These are phyloP conservation scores for Raffaelea arxii DNA, from an alignment of 2,329 filamentous ascomycete genomes.

Conservation along the genomic window DNA sequence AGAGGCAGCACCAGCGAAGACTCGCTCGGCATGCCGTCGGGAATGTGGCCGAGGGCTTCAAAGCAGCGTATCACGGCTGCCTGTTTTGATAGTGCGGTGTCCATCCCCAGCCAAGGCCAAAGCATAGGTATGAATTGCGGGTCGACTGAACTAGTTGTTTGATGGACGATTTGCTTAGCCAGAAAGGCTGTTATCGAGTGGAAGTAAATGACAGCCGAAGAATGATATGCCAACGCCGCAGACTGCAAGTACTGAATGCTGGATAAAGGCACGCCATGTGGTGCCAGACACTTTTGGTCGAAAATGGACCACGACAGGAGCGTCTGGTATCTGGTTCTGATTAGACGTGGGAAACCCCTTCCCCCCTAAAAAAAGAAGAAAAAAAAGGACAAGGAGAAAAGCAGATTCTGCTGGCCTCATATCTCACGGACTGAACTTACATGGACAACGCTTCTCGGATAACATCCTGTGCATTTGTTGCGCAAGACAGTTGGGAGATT, in stretches of 20 bases:
- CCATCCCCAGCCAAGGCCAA: neutral
- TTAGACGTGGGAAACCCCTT: too few species aligned
- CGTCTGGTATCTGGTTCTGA: neutral
- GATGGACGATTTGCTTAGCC: neutral
- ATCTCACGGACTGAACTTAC: neutral
- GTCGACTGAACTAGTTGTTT: neutral
- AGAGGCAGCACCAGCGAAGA: neutral
- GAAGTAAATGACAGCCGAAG: constrained; percentile 1
- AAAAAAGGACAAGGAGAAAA: too few species aligned
- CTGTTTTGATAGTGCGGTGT: neutral
- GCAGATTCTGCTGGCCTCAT: neutral
- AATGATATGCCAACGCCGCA: neutral
- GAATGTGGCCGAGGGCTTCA: neutral
- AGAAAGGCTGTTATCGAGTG: neutral
- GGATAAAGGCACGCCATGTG: neutral
- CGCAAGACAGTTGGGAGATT: neutral
- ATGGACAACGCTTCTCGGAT: neutral
- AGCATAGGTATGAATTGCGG: too few species aligned
- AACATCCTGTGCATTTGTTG: too few species aligned
- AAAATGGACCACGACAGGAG: neutral
- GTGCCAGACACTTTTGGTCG: neutral
- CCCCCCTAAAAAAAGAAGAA: too few species aligned
- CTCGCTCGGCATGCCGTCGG: neutral
- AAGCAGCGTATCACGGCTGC: neutral
- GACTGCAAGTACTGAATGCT: constrained; percentile 1